Base-by-base conservation (phyloP, 2,329 filamentous ascomycete species). In the Trichoderma atrobrunneum region DNA sequence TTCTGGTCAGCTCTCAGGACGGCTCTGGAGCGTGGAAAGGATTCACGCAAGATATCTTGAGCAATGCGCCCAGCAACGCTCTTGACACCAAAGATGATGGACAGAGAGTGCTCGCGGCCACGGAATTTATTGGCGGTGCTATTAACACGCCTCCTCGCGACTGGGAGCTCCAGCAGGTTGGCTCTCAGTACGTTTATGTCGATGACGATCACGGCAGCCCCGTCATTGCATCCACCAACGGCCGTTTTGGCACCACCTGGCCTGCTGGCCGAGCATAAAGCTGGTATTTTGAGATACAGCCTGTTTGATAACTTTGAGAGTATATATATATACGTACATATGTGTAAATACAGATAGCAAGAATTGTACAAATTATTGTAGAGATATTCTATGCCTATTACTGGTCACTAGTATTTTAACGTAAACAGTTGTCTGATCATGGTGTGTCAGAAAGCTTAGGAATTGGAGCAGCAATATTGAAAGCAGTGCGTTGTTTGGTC, bases 191-290 rank as follows among this genome's bases (percentile, higher is more conserved):
- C 12, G 76, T 75, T 16, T 78, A 78, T 62, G 73, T 78, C 32
- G 77, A 78, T 66, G 77, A 78, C 43, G 32, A 71, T 39, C 75
- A 78, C 24, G 77, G 76, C 12, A 76, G 73, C 57, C 77, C 77
- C 3, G 76, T 77, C n/a, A 79, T 79, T 28, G 71, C 73, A 8
- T 74, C 75, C 3, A 70, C 39, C 71, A 72, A 72, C n/a, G 65
- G 69, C 56, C 65, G 73, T 18, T 74, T 72, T n/a, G 67, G 59
- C 34, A 72, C 43, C 3, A 48, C 43, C 8, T 48, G 43, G 43
- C 43, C 43, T 8, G 43, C 18, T 2, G 43, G 43, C 43, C 43
- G 43, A 11, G 18, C 43, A 5, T 48, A 48, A 48, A 48, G 43
- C 18, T 48, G 8, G 18, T 8, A 48, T 21, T 48, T 48, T 1